Conservation (phyloP, 2,329 filamentous ascomycete genomes). For the Diaporthe aspalathi region DNA sequence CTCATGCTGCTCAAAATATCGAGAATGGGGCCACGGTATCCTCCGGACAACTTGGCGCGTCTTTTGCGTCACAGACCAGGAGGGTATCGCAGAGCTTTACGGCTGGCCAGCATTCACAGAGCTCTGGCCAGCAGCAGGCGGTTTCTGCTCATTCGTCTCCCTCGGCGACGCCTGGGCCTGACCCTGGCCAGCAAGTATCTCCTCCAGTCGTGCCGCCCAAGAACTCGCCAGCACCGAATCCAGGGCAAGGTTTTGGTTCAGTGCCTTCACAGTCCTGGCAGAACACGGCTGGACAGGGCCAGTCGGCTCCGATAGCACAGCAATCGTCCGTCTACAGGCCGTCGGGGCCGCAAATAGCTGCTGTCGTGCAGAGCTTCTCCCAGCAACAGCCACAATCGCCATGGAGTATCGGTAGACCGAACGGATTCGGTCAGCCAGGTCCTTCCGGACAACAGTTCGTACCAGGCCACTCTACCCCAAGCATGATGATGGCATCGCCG, state of each 20-base stretch:
- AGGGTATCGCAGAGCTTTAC: constrained; percentile 33
- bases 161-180: constrained; percentile 32
- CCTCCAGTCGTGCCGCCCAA: constrained; percentile 36
- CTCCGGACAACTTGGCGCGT: background rate
- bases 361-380: constrained; percentile 29
- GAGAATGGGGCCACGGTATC: constrained; percentile 6
- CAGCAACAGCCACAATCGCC: constrained; percentile 30
- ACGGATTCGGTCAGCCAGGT: constrained; percentile 6
- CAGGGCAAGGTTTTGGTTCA: constrained; percentile 27
- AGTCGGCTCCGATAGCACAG: constrained; percentile 19
- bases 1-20: constrained; percentile 1
- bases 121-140: constrained; percentile 25
- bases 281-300: background rate
- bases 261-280: constrained; percentile 17
- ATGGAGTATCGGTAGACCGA: constrained; percentile 35
- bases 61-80: constrained; percentile 11
- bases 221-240: constrained; percentile 13
- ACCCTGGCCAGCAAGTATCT: constrained; percentile 29
- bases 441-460: constrained; percentile 22
- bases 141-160: constrained; percentile 34
- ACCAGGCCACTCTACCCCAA: constrained; percentile 28
- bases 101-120: constrained; percentile 14
- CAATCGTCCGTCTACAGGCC: constrained; percentile 38
- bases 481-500: constrained; percentile 34
- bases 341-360: constrained; percentile 29